Evolutionary conservation across 192 early-diverging fungal genomes (phyloP), one percentile per base, ranked within the genome.

Genomic region (Backusella tarrabulga): DNA sequence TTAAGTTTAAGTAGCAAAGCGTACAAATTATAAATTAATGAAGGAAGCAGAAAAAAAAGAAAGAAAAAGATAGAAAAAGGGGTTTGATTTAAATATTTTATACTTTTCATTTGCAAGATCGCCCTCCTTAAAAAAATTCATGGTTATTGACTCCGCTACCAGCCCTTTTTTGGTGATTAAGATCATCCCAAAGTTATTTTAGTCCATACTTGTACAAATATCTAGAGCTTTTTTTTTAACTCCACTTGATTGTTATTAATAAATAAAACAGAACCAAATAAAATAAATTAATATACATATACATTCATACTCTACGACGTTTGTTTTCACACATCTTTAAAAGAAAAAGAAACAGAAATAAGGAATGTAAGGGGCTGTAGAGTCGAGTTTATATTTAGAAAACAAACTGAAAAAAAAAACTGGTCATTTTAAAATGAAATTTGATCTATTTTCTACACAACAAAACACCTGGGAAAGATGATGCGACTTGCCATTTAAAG

Each of bases 171-270:
- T 63, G 23, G 56, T 63, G 23, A 26, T 1, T 29, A 63, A 63
- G 56, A 63, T 63, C 56, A 63, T 63, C 54, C 26, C 54, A 60
- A 60, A 60, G 54, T 60, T 60, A 63, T 63, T 63, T 63, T 63
- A 63, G 56, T 63, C 56, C 56, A 60, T 23, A 12, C 21, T 29
- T 29, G 56, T 29, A 29, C 23, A 63, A 14, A 12, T 63, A 63
- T 63, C 56, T 63, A 63, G 56, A 63, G n/a, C 56, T 63, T 63
- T 63, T 63, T 32, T 63, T 63, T 63, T 63, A 63, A 63, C 56
- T 63, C 56, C 56, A 29, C 56, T 63, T 63, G 56, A 26, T 63
- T 63, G 56, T 29, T 63, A 63, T 29, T 63, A 63, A 63, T 63
- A 63, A 44, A 50, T 63, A 26, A 63, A 63, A 14, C 29, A 26